Evolutionary conservation across 2,329 filamentous ascomycete species (phyloP).

Genomic region (Paecilomyces formosus): DNA sequence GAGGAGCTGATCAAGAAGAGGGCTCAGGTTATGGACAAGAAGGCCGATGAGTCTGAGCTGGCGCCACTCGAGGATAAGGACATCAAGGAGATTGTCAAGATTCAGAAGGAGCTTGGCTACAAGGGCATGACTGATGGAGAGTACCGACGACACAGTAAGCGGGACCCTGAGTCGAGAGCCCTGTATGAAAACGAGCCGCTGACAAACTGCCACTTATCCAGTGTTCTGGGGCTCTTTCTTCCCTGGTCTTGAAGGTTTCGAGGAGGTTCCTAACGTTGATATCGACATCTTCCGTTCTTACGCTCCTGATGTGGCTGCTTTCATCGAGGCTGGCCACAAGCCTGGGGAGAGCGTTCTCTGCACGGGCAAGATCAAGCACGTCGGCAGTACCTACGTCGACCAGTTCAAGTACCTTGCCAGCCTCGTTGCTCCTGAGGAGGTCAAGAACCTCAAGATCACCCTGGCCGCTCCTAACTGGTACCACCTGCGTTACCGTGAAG

Average conservation of each 20-base stretch:
- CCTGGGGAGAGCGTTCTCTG: constrained; percentile 52
- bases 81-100: constrained; percentile 57
- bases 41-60: constrained; percentile 49
- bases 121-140: constrained; percentile 62
- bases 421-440: constrained; percentile 51
- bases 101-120: constrained; percentile 57
- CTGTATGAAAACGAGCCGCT: neutral
- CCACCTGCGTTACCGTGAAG: constrained; percentile 54
- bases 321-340: constrained; percentile 51
- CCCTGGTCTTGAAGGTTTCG: constrained; percentile 48
- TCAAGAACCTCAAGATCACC: constrained; percentile 62
- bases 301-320: constrained; percentile 55
- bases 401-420: constrained; percentile 55
- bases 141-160: constrained; percentile 45
- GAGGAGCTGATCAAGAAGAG: constrained; percentile 54
- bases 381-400: constrained; percentile 49
- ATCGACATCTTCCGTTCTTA: constrained; percentile 50
- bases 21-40: constrained; percentile 49
- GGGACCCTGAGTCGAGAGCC: neutral
- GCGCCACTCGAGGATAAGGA: constrained; percentile 56
- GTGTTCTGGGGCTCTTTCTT: constrained; percentile 54
- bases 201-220: constrained; percentile 8
- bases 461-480: constrained; percentile 63
- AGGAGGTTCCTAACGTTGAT: constrained; percentile 42
- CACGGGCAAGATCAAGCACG: constrained; percentile 51